Conservation (phyloP, 805 yeast species). For the Wickerhamomyces queroliae region DNA sequence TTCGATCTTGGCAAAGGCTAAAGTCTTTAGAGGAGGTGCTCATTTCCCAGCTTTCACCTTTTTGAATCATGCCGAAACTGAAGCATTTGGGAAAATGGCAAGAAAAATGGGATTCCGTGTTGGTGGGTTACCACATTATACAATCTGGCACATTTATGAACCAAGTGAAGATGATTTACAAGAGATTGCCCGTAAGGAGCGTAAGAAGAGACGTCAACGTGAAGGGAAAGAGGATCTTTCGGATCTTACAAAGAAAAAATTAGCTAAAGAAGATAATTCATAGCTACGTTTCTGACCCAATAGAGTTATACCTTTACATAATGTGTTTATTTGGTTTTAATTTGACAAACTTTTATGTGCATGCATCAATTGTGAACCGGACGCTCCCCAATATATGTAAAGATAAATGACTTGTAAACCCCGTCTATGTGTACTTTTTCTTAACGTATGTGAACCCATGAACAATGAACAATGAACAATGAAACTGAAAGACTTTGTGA, state of each 20-base stretch:
- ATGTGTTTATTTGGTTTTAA: no score
- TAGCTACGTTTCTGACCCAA: neutral
- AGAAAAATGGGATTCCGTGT: slow-evolving; percentile 73
- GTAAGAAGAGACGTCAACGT: slow-evolving; percentile 48
- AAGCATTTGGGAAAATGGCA: slow-evolving; percentile 82
- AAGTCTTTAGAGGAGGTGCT: slow-evolving; percentile 71
- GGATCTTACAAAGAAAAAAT: slow-evolving; percentile 3
- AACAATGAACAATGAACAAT: no score
- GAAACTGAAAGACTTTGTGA: no score
- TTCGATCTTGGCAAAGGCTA: slow-evolving; percentile 69
- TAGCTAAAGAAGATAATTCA: slow-evolving; percentile 1
- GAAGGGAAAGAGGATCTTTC: neutral
- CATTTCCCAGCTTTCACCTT: slow-evolving; percentile 83
- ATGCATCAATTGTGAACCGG: no score
- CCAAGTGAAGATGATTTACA: slow-evolving; percentile 81
- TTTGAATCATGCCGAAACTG: slow-evolving; percentile 83
- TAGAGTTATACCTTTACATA: no score
- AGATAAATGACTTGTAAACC: no score
- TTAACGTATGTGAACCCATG: no score
- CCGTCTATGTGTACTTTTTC: no score
- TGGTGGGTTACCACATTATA: slow-evolving; percentile 87
- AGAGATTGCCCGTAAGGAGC: slow-evolving; percentile 63
- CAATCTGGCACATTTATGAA: slow-evolving; percentile 86
- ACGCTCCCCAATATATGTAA: no score
- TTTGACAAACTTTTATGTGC: no score